Base-by-base conservation (phyloP, 2,329 filamentous ascomycete genomes). In the Xenosphaeropsis pyriputrescens region DNA sequence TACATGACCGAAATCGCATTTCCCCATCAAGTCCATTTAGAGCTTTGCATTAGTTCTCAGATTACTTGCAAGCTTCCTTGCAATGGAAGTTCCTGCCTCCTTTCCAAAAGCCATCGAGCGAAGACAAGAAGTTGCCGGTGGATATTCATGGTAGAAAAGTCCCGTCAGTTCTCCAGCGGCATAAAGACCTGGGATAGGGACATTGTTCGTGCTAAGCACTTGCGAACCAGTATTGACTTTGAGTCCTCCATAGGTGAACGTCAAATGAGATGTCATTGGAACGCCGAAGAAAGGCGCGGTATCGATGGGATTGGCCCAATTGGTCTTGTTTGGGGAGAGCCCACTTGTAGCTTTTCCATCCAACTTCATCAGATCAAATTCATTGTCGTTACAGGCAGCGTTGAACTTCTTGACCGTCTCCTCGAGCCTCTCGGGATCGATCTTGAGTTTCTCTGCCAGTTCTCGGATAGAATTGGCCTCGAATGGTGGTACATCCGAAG, bases 291-390 rank as follows among this genome's bases (percentile, higher is more conserved):
- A 61, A 1, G 58, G 59, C 2, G 52, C 43, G 32, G 51, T 56
- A 14, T 45, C 46, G 35, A 61, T 60, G 14, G 54, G 55, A 29
- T 53, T 53, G n/a, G 58, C 58, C 58, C 58, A 62, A 29, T 61
- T 62, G 1, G 52, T 57, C 46, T 61, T 59, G 38, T 59, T 55
- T 2, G 55, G 54, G 16, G 43, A 49, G 4, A 62, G 46, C 3
- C 57, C 58, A 2, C 42, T 54, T 0, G 58, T 61, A 1, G 54
- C 50, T 41, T 62, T 63, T 5, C 57, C 56, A 37, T 61, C 57
- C 5, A 62, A 50, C 41, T 55, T 56, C 57, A 62, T 58, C 18
- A 62, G 45, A 39, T 62, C 51, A 41, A 62, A 63, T 7, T 50
- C 47, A 33, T 55, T 60, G 37, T 60, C 53, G 16, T 45, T 43